Evolutionary conservation across 306 rosid genomes (phyloP).

Genomic region (Acacia acuminata): DNA sequence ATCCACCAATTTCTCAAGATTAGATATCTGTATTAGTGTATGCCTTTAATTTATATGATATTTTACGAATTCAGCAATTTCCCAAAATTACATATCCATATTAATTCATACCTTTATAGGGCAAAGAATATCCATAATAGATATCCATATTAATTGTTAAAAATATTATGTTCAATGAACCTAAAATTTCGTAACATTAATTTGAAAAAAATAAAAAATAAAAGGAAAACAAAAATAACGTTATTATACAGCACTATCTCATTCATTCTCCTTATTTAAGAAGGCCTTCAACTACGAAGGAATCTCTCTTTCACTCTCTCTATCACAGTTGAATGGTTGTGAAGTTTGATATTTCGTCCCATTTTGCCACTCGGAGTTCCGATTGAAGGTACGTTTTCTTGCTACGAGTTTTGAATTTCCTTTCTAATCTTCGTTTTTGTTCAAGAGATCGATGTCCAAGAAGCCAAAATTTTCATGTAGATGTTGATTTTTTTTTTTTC

Average conservation of each 20-base stretch:
- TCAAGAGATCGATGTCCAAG: too few species aligned
- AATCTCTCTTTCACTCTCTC: background rate
- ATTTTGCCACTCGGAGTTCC: background rate
- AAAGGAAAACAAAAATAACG: too few species aligned
- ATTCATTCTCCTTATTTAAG: background rate
- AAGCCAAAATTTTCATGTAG: too few species aligned
- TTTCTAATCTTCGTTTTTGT: background rate
- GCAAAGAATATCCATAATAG: background rate
- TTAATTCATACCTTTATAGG: background rate
- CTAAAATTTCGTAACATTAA: background rate
- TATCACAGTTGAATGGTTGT: background rate
- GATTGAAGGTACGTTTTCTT: background rate
- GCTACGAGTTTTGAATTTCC: background rate
- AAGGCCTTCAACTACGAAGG: background rate
- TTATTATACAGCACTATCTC: background rate
- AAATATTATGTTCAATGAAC: background rate
- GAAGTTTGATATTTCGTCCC: background rate
- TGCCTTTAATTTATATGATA: background rate
- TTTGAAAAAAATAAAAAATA: too few species aligned
- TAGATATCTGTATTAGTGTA: background rate
- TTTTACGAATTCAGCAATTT: background rate
- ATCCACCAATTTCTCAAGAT: too few species aligned
- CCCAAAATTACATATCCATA: background rate
- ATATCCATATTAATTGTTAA: too few species aligned
- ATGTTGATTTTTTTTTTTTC: background rate